These are phyloP conservation scores for Eucalyptus dawsonii DNA, from an alignment of 345 rosid genomes.

Conservation along the genomic window DNA sequence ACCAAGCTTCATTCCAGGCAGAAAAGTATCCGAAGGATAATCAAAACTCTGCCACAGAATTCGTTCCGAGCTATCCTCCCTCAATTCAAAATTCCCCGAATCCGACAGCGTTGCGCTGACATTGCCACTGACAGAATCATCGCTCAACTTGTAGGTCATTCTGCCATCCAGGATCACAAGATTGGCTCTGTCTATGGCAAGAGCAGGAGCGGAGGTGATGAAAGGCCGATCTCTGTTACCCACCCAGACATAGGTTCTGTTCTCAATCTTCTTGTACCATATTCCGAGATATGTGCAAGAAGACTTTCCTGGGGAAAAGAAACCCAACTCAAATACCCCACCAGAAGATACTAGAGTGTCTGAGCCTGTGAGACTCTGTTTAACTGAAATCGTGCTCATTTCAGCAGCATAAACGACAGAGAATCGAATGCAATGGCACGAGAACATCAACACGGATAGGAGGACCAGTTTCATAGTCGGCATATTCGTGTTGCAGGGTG, in stretches of 20 bases:
- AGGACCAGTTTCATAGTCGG: neutral
- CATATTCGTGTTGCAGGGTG: neutral
- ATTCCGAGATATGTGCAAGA: slow-evolving; percentile 13
- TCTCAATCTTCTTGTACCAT: slow-evolving; percentile 31
- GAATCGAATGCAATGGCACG: neutral
- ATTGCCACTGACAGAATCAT: neutral
- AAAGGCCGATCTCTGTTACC: slow-evolving; percentile 21
- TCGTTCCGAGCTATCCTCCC: neutral
- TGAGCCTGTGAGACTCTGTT: neutral
- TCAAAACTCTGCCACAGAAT: slow-evolving; percentile 47
- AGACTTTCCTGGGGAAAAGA: slow-evolving; percentile 16
- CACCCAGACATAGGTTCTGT: too few relatives aligned
- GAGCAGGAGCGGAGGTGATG: slow-evolving; percentile 5
- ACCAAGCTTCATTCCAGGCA: slow-evolving; percentile 34
- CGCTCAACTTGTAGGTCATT: neutral
- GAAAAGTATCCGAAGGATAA: slow-evolving; percentile 15
- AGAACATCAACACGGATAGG: neutral
- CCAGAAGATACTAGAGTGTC: slow-evolving; percentile 11
- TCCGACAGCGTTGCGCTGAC: slow-evolving; percentile 13
- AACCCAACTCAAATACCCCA: slow-evolving; percentile 20
- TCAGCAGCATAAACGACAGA: neutral
- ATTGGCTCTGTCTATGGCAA: neutral
- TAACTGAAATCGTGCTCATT: neutral
- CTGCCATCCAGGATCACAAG: neutral
- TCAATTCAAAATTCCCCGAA: slow-evolving; percentile 36